Conservation (phyloP, 2,329 filamentous ascomycete genomes). For the Leptographium flavum region DNA sequence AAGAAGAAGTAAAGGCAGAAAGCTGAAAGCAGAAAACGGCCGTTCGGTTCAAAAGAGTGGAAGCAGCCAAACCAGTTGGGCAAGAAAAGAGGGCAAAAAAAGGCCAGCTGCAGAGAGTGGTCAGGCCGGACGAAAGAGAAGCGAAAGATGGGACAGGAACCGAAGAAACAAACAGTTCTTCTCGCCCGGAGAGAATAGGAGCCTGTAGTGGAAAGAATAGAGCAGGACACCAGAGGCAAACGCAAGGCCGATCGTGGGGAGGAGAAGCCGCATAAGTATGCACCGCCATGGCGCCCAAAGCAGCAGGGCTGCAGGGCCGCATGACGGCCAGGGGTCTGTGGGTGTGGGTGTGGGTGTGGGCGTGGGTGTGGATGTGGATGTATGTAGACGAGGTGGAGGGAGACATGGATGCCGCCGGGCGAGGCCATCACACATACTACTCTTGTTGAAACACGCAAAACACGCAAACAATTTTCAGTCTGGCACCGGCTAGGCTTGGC, state of each 20-base stretch:
- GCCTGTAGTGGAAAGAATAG: background rate
- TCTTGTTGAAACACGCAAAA: background rate
- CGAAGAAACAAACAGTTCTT: slow-evolving; percentile 11
- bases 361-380: slow-evolving; percentile 14
- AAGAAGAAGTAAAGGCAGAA: background rate
- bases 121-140: slow-evolving; percentile 22
- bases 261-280: slow-evolving; percentile 25
- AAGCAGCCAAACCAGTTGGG: slow-evolving; percentile 45
- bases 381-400: too few relatives aligned
- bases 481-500: background rate
- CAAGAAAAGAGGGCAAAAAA: slow-evolving; percentile 15
- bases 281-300: slow-evolving; percentile 17
- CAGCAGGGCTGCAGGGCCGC: too few relatives aligned
- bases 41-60: slow-evolving; percentile 27
- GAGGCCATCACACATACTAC: background rate
- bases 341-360: too few relatives aligned
- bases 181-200: background rate
- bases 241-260: background rate
- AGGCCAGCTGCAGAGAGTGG: slow-evolving; percentile 32
- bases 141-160: slow-evolving; percentile 23
- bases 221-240: slow-evolving; percentile 15
- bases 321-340: too few relatives aligned
- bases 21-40: background rate
- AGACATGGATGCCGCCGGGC: too few relatives aligned
- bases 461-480: too few relatives aligned